Evolutionary conservation across 169 alveolate genomes (phyloP).

Genomic region (Plasmodium gonderi): DNA sequence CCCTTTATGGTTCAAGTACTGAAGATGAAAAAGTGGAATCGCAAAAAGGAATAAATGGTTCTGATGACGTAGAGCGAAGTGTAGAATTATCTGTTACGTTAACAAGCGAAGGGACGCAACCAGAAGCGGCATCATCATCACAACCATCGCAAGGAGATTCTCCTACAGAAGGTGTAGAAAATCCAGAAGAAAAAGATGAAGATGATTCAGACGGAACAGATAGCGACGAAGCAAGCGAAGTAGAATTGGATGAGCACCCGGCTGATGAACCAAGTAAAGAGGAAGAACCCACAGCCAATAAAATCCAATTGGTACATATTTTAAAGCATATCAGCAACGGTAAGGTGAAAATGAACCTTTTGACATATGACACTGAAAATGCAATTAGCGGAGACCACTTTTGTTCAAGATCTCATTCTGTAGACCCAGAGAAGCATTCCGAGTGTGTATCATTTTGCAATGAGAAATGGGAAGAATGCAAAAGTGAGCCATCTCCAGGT

Average conservation of each 20-base stretch:
- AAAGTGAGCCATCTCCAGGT: background rate
- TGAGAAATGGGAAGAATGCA: background rate
- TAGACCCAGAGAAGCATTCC: background rate
- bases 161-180: background rate
- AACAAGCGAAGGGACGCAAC: too few relatives aligned
- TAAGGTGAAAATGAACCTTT: background rate
- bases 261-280: background rate
- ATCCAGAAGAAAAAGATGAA: background rate
- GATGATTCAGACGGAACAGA: too few relatives aligned
- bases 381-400: background rate
- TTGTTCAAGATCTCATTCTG: background rate
- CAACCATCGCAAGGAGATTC: too few relatives aligned
- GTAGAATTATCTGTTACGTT: too few relatives aligned
- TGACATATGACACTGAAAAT: background rate
- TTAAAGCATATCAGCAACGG: background rate
- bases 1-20: background rate
- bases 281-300: background rate
- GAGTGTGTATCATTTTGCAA: background rate
- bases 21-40: background rate
- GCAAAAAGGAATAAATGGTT: too few relatives aligned
- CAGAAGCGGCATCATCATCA: too few relatives aligned
- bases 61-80: too few relatives aligned
- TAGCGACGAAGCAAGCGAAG: too few relatives aligned
- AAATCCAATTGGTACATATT: background rate
- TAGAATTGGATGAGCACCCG: background rate